Percentiles rank a stretch among this genome's conserved stretches.
Evolutionary conservation across 2,329 filamentous ascomycete genomes (phyloP).

Genomic region (Aureobasidium sp.): DNA sequence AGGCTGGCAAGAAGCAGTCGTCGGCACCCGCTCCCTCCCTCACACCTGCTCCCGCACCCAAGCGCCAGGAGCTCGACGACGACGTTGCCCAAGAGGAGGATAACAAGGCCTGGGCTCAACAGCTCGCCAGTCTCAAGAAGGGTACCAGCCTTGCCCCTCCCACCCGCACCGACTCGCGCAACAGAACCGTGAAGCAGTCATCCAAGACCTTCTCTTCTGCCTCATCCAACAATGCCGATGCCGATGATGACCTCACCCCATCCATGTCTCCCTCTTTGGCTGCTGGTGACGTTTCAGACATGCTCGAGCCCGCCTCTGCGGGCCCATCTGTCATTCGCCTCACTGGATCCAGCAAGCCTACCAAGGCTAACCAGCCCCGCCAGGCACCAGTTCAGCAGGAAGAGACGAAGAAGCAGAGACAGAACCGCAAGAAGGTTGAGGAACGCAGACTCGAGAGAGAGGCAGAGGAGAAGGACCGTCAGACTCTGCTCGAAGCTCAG

Average conservation of each 20-base stretch:
- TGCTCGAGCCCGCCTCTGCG: conserved; percentile 66
- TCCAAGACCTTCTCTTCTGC: conserved; percentile 38
- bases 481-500: conserved; percentile 70
- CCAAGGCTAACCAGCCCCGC: conserved; percentile 48
- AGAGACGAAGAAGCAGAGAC: conserved; percentile 91
- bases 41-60: conserved; percentile 21
- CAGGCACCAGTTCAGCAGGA: conserved; percentile 52
- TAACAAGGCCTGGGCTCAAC: conserved; percentile 67
- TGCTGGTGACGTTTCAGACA: conserved; percentile 71
- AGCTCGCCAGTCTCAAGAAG: conserved; percentile 61
- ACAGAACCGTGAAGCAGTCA: conserved; percentile 61
- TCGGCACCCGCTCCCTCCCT: conserved; percentile 5
- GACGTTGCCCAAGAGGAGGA: conserved; percentile 50
- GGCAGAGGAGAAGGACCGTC: conserved; percentile 70
- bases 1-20: conserved; percentile 21
- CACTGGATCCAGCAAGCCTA: conserved; percentile 54
- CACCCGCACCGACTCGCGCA: conserved; percentile 28
- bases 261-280: conserved; percentile 55
- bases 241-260: conserved; percentile 71
- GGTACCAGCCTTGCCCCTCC: conserved; percentile 49
- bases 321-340: conserved; percentile 71
- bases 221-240: conserved; percentile 64
- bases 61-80: conserved; percentile 24
- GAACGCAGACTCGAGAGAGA: conserved; percentile 65
- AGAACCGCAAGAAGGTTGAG: conserved; percentile 84